Conservation (phyloP, 176 grass and related monocot species). For the Ampelocalamus luodianensis region DNA sequence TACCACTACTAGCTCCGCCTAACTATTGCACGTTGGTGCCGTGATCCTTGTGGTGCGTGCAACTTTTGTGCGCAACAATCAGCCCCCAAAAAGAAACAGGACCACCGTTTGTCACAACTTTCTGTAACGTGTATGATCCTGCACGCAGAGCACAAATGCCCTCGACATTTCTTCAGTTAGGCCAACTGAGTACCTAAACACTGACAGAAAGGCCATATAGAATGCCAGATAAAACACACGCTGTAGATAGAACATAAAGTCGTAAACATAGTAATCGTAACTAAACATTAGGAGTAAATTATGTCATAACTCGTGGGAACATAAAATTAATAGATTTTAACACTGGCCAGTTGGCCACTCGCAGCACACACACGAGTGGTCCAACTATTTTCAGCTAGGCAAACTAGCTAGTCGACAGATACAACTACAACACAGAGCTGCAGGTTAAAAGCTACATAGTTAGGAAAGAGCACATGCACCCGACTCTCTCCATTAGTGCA, state of each 20-base stretch:
- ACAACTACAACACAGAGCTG: conserved; percentile 40
- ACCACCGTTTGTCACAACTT: not conserved
- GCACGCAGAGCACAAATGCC: not conserved
- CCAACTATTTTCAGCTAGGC: conserved; percentile 52
- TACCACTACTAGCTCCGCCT: no score
- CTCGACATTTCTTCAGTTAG: not conserved
- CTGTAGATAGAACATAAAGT: not conserved
- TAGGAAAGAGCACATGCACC: conserved; percentile 42
- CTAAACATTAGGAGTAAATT: conserved; percentile 54
- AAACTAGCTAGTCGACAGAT: conserved; percentile 45
- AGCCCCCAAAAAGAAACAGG: not conserved
- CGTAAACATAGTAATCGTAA: conserved; percentile 25
- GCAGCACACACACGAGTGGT: conserved; percentile 51
- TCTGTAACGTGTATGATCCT: not conserved
- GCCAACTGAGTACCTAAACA: not conserved
- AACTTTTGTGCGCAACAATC: no score
- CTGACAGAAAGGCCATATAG: not conserved
- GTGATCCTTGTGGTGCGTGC: no score
- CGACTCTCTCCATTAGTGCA: conserved; percentile 70
- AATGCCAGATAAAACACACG: not conserved
- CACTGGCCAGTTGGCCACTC: conserved; percentile 45
- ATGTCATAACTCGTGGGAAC: conserved; percentile 43
- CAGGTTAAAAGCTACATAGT: conserved; percentile 58
- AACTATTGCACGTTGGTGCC: no score
- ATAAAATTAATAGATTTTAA: conserved; percentile 52